Base-by-base conservation (phyloP, 1,139 yeast species). In the Debaryomyces subglobosus region DNA sequence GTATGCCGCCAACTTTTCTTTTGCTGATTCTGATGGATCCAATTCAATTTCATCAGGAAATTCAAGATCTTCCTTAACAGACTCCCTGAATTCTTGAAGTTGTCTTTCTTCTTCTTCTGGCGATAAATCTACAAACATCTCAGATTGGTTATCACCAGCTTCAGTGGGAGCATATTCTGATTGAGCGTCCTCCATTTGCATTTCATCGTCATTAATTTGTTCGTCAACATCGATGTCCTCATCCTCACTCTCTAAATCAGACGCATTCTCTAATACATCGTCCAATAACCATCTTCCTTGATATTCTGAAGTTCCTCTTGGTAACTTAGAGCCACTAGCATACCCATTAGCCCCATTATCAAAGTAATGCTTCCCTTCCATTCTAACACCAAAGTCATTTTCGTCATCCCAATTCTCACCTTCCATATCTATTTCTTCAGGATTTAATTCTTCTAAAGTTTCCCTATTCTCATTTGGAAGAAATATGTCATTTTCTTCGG, bases 31-130 rank as follows among this genome's bases (percentile, higher is more conserved):
- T 4, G 69, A 63, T 27, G 98, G 97, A 47, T 78, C 81, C 43
- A 94, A 71, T 65, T 95, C 98, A 48, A 92, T 71, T 69, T 95
- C 99, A 69, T 95, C 99, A 0, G 99, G 98, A 74, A 91, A 94
- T 59, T 94, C 97, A 39, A 84, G 78, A 63, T 94, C 97, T 45
- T 91, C 97, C 52, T 80, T 80, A 54, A 86, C 96, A 50, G 82
- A 69, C 39, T 78, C 76, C 61, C 96, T 82, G 69, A 77, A 90
- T 58, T 79, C 83, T 48, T 78, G 72, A 54, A 91, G 74, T 66
- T 91, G 97, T 57, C 84, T 78, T 54, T 82, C 84, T 67, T 91
- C 97, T 60, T 91, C 97, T 57, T 89, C 96, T 16, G 86, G 84
- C 1, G 88, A 73, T 47, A 90, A 72, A 44, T 90, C 97, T 47